A percentile compares a stretch with the other conserved stretches of the same genome.
Conservation (phyloP, 768 basidiomycete species). For the Lentinula detonsa region DNA sequence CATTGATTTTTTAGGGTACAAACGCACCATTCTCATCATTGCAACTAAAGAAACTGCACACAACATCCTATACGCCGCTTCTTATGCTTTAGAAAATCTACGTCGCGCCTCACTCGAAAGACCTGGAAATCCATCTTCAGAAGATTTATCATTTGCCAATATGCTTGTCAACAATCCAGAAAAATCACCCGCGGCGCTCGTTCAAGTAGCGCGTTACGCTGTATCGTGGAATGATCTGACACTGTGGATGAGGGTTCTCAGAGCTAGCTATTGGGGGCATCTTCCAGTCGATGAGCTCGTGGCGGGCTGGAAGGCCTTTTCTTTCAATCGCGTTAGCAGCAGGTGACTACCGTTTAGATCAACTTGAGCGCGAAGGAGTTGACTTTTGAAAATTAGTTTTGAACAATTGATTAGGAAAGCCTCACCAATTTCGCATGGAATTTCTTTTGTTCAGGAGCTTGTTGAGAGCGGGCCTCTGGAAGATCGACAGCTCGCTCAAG, state of each 20-base stretch:
- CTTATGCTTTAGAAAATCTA: not conserved
- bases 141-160: not conserved
- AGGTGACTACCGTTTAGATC: no score
- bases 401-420: no score
- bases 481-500: no score
- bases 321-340: no score
- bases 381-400: no score
- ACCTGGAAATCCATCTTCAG: not conserved
- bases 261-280: not conserved
- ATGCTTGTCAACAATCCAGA: not conserved
- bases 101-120: not conserved
- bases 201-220: not conserved
- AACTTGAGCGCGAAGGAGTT: no score
- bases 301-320: no score
- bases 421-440: no score
- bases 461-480: no score
- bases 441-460: no score
- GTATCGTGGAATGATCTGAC: slow-evolving; percentile 4
- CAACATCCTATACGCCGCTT: slow-evolving; percentile 12
- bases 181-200: not conserved
- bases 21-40: slow-evolving; percentile 25
- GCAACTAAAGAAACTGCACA: slow-evolving; percentile 16
- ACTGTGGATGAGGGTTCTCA: slow-evolving; percentile 2
- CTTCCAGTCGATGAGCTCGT: no score
- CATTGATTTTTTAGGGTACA: slow-evolving; percentile 16